Evolutionary conservation across 108 stramenopile species (phyloP).

Genomic region (Cyclotella distinguenda): DNA sequence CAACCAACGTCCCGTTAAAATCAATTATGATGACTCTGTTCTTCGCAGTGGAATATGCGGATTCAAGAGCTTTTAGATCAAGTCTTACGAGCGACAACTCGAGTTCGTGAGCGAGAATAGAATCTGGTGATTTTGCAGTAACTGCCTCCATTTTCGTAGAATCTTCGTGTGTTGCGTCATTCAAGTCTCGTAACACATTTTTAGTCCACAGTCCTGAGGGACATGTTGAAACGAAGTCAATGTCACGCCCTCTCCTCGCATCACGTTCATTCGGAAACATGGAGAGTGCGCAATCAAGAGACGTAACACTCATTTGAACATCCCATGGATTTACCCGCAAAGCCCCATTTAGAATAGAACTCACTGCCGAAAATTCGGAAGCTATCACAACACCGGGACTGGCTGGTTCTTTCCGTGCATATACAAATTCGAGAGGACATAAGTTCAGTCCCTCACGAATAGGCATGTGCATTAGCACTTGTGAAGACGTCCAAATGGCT

Average conservation of each 20-base stretch:
- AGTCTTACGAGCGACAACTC: slow-evolving; percentile 57
- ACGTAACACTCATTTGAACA: slow-evolving; percentile 81
- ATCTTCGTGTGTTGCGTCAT: slow-evolving; percentile 59
- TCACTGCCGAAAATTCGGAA: slow-evolving; percentile 96
- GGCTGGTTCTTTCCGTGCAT: slow-evolving; percentile 65
- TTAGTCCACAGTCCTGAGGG: slow-evolving; percentile 95
- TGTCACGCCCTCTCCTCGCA: slow-evolving; percentile 91
- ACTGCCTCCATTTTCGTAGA: slow-evolving; percentile 25
- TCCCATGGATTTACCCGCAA: slow-evolving; percentile 98
- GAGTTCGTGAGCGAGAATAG: slow-evolving; percentile 69
- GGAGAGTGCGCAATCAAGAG: slow-evolving; percentile 91
- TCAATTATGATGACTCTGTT: slow-evolving; percentile 95
- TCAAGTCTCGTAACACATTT: slow-evolving; percentile 90
- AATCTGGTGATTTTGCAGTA: slow-evolving; percentile 35
- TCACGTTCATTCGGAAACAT: slow-evolving; percentile 85
- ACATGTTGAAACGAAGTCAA: slow-evolving; percentile 93
- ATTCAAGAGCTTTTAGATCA: slow-evolving; percentile 56
- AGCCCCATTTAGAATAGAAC: slow-evolving; percentile 94
- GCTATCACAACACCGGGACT: slow-evolving; percentile 93
- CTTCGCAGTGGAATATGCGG: slow-evolving; percentile 66
- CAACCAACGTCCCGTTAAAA: slow-evolving; percentile 96
- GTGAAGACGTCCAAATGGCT: slow-evolving; percentile 84
- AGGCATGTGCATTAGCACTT: slow-evolving; percentile 88
- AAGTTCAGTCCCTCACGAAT: slow-evolving; percentile 97
- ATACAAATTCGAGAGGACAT: slow-evolving; percentile 97